Evolutionary conservation across 2,329 filamentous ascomycete genomes (phyloP).

Genomic region (Diplocarpon rosae): DNA sequence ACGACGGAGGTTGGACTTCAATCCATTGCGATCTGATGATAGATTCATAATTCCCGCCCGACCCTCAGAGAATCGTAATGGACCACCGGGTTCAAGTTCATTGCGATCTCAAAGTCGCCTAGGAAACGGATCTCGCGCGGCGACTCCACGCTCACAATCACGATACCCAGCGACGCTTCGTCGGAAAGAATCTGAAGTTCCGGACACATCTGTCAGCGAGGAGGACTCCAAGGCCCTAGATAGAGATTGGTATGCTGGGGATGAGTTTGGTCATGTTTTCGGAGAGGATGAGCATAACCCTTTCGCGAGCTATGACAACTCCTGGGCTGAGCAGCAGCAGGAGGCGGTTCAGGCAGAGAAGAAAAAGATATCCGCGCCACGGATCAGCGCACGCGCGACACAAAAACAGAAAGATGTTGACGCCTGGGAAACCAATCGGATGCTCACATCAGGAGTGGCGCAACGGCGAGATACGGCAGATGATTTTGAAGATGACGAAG

Average conservation of each 20-base stretch:
- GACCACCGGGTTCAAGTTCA: conserved; percentile 27
- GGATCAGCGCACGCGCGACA: conserved; percentile 61
- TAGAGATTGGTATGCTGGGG: conserved; percentile 85
- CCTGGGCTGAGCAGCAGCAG: conserved; percentile 59
- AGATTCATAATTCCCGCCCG: conserved; percentile 35
- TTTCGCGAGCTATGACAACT: conserved; percentile 64
- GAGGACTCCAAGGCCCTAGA: conserved; percentile 69
- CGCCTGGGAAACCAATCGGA: conserved; percentile 97
- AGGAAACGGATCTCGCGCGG: conserved; percentile 20
- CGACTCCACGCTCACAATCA: conserved; percentile 26
- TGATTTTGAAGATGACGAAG: conserved; percentile 84
- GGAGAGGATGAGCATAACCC: conserved; percentile 91
- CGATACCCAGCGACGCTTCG: conserved; percentile 27
- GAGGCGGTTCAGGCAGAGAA: conserved; percentile 69
- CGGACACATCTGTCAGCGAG: conserved; percentile 49
- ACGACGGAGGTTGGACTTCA: conserved; percentile 54
- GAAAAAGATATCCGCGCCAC: conserved; percentile 51
- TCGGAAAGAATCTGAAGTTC: conserved; percentile 48
- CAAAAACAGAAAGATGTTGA: conserved; percentile 92
- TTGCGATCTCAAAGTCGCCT: conserved; percentile 30
- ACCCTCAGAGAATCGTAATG: conserved; percentile 17
- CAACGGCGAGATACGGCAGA: conserved; percentile 72
- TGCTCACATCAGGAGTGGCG: conserved; percentile 92
- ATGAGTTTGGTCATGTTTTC: conserved; percentile 74
- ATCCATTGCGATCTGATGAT: conserved; percentile 41